These are phyloP conservation scores for Echinochloa phyllopogon DNA, from an alignment of 176 grass and related monocot genomes.

Conservation along the genomic window DNA sequence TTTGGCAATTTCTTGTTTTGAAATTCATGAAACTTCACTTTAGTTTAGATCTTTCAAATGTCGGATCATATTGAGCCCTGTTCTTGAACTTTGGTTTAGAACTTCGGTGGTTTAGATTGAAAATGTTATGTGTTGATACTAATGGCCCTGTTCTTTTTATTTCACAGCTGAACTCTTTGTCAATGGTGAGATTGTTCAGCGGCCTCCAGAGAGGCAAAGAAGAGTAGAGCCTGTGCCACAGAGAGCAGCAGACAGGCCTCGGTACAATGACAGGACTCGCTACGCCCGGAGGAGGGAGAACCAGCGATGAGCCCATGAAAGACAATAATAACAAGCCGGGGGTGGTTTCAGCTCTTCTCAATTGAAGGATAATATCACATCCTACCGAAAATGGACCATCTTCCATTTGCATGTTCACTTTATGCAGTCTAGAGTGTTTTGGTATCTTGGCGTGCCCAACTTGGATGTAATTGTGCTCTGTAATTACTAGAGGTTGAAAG, in stretches of 20 bases:
- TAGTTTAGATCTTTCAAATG: not conserved
- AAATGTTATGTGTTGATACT: not conserved
- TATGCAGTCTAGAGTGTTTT: not conserved
- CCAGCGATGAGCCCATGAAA: slow-evolving; percentile 46
- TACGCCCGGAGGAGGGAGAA: slow-evolving; percentile 77
- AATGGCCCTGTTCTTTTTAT: slow-evolving; percentile 1
- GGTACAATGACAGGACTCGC: slow-evolving; percentile 87
- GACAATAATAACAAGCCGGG: not conserved
- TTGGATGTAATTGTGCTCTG: slow-evolving; percentile 43
- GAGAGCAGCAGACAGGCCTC: slow-evolving; percentile 72
- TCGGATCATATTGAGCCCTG: not conserved
- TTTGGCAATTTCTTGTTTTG: slow-evolving; percentile 45
- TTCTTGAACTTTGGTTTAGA: too few relatives aligned
- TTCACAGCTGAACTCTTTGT: slow-evolving; percentile 88
- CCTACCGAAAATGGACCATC: slow-evolving; percentile 14
- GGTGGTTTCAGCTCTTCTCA: not conserved
- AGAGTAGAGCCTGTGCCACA: slow-evolving; percentile 88
- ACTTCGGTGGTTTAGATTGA: too few relatives aligned
- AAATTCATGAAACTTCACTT: not conserved
- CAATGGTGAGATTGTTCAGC: slow-evolving; percentile 90
- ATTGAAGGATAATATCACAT: not conserved
- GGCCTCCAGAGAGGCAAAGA: slow-evolving; percentile 85
- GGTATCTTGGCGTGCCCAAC: not conserved
- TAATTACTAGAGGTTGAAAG: slow-evolving; percentile 39
- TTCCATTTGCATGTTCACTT: slow-evolving; percentile 16